Base-by-base conservation (phyloP, 805 yeast species). In the Yamadazyma tumulicola region DNA sequence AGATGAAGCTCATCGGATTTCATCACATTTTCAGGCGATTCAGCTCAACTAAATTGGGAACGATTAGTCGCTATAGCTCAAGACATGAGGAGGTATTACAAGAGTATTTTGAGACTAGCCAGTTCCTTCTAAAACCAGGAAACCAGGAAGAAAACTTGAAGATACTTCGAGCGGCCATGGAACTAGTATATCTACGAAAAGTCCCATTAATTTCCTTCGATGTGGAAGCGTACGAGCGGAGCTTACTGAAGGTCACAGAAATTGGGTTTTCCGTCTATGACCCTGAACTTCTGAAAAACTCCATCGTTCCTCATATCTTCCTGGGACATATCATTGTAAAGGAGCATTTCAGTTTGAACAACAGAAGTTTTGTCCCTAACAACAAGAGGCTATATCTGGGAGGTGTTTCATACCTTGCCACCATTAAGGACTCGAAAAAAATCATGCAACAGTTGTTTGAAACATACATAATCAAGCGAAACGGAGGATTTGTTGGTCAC, bases 181-280 rank as follows among this genome's bases (percentile, higher is more conserved):
- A 43, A 12, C 19, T 39, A 8, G 55, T 57, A 6, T 57, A 50
- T 26, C 30, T 40, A 7, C 34, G 59, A 24, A 42, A 47, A 18
- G 34, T 59, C 4, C 63, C 70, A 2, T 55, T 72, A 18, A 56
- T 78, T 16, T 59, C 74, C 6, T 56, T 79, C 26, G 85, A 79
- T 49, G 60, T 75, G 4, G 85, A 79, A 51, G 81, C 82, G 0
- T 75, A 52, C 54, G 85, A 78, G 44, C 47, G 51, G 24, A 54
- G 66, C 44, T 57, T 53, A 7, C 52, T 57, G 18, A 48, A 58
- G 14, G 61, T 79, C 10, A 79, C 82, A 0, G 85, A 79, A 45
- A 65, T 79, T 30, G 85, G 85, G 1, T 58, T 79, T 4, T 61
- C 79, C 1, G 63, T 79, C 2, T 75, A 67, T 45, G 80, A 78